Evolutionary conservation across 768 basidiomycete genomes (phyloP), one percentile per base, ranked within the genome.

Genomic region (Termitomyces bulborhizus): DNA sequence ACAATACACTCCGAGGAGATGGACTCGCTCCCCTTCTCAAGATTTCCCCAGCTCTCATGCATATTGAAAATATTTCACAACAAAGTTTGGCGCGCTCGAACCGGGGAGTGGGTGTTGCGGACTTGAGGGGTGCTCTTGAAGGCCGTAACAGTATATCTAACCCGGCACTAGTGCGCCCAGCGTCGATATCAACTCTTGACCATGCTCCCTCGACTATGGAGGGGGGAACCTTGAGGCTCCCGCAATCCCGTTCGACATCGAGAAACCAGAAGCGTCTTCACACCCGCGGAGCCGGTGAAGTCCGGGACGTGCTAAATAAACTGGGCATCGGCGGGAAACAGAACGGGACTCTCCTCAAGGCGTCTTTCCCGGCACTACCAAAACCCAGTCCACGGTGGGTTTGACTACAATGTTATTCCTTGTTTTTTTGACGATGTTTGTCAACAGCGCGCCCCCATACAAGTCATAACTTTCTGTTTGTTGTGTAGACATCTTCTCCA

Each of bases 41-140:
- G 65, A 82, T 93, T 34, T 88, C 90, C 5, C 90, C 90, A 34
- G 85, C 87, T 15, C 73, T 96, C 58, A 96, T 94, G 90, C 86
- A 90, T 60, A 89, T 90, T 51, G 90, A 94, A 63, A 96, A 96
- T 67, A 75, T 91, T 34, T 96, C 94, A 6, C 75, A 93, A 54
- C 89, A 90, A 66, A 93, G 90, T 64, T 71, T 96, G 54, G 81
- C 88, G 18, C 81, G 90, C 54, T 88, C 90, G 3, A 82, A 82
- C 3, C 80, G 87, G 56, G 86, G 87, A 0, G 84, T 96, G 15
- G 94, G 93, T 24, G 93, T 96, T 24, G 85, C 83, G 1, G 93
- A 95, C 65, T 76, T 97, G 32, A 79, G 93, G 51, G 93, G 94
- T 61, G 94, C 94, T 4, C 72, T 97, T 4, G 90, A 93, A 72